A percentile compares a stretch with the other conserved stretches of the same genome.
phyloP scores from a whole-genome alignment of 192 early-diverging fungal species.

The Coemansia furcata region DNA sequence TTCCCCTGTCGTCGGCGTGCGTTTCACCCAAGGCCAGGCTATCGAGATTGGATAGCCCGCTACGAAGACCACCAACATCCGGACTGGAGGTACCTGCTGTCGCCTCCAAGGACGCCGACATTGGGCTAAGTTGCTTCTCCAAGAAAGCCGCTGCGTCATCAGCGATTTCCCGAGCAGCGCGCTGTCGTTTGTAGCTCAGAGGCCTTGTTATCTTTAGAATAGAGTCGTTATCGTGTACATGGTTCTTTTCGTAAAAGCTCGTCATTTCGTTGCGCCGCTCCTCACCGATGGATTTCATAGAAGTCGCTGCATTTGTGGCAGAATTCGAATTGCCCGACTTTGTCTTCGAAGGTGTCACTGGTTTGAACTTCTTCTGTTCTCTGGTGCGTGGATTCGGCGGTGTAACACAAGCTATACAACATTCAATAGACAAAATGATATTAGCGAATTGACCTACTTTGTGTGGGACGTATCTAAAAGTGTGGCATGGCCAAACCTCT shows the following conservation, averaged over 20 bases:
- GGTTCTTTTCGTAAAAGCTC: not conserved
- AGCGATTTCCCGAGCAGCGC: not conserved
- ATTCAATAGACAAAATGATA: not conserved
- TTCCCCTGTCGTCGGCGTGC: not conserved
- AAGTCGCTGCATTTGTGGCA: not conserved
- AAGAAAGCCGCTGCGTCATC: not conserved
- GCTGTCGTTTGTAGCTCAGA: not conserved
- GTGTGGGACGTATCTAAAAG: not conserved
- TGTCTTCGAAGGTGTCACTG: not conserved
- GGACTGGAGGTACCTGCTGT: not conserved
- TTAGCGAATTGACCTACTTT: not conserved
- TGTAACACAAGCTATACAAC: not conserved
- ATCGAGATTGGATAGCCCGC: not conserved
- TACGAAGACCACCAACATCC: not conserved
- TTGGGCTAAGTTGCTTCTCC: not conserved
- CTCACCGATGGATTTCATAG: not conserved
- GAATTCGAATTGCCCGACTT: not conserved
- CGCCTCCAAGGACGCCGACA: not conserved
- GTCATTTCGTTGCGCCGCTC: not conserved
- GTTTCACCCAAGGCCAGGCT: not conserved
- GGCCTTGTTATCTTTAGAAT: not conserved
- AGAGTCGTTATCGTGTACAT: not conserved
- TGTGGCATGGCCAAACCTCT: not conserved
- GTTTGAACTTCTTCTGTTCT: not conserved
- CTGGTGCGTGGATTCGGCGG: not conserved